phyloP scores from a whole-genome alignment of 1,284 basidiomycete species.

The Puccinia polysora region DNA sequence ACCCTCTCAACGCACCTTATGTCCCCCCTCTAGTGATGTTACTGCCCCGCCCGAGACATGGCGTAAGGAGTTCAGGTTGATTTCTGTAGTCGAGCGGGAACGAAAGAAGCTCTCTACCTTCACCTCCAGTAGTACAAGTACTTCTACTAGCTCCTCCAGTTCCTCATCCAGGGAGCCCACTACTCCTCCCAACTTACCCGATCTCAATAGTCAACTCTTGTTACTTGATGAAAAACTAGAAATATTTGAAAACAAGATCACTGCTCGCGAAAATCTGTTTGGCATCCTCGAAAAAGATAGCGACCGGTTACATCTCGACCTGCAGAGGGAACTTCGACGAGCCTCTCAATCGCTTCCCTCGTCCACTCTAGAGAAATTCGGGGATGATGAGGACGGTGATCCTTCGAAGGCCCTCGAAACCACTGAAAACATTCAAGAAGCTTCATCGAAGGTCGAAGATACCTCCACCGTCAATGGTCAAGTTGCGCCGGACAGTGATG shows the following conservation, averaged over 20 bases:
- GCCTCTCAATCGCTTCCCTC: background rate
- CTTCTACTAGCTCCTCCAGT: slow-evolving; percentile 16
- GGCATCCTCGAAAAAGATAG: slow-evolving; percentile 13
- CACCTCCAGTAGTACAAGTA: slow-evolving; percentile 18
- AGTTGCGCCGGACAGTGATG: background rate
- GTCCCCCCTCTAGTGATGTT: background rate
- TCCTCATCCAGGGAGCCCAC: background rate
- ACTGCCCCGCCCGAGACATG: background rate
- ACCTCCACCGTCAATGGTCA: background rate
- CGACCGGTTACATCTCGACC: slow-evolving; percentile 14
- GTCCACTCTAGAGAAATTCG: too few relatives aligned
- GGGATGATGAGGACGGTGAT: too few relatives aligned
- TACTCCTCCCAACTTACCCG: slow-evolving; percentile 17
- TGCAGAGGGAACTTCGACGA: slow-evolving; percentile 10
- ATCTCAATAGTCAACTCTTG: slow-evolving; percentile 4
- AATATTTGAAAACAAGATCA: slow-evolving; percentile 18
- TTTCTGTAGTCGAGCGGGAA: slow-evolving; percentile 20
- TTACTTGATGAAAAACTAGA: slow-evolving; percentile 32
- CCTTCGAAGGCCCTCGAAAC: background rate
- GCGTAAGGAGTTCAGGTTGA: slow-evolving; percentile 28
- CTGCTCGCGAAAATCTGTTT: slow-evolving; percentile 24
- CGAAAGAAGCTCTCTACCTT: slow-evolving; percentile 30
- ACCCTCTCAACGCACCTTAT: background rate
- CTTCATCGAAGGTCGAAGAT: background rate
- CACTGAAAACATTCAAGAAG: background rate